Evolutionary conservation across 345 rosid species (phyloP).

Genomic region (Lepidium didymum): DNA sequence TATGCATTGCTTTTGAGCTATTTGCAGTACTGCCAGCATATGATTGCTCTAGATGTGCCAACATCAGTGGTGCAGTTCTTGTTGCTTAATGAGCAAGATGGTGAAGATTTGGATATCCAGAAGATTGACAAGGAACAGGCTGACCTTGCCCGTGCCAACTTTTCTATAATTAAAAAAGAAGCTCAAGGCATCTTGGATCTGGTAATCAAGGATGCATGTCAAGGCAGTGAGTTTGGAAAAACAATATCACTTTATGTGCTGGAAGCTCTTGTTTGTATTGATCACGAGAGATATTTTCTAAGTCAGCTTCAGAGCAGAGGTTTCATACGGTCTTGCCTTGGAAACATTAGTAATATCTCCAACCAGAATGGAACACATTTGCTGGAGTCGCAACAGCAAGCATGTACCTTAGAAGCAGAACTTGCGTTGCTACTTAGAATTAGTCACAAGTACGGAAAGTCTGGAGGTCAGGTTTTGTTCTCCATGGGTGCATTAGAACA

Average conservation of each 20-base stretch:
- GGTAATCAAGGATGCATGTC: conserved; percentile 86
- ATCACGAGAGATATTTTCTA: conserved; percentile 78
- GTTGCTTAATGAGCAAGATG: conserved; percentile 72
- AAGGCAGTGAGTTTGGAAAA: conserved; percentile 91
- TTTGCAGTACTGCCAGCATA: conserved; percentile 91
- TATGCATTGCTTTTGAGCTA: conserved; percentile 90
- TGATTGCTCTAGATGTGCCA: conserved; percentile 81
- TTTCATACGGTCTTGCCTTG: conserved; percentile 66
- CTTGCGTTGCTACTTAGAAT: conserved; percentile 75
- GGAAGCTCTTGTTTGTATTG: conserved; percentile 77
- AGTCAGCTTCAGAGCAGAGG: conserved; percentile 95
- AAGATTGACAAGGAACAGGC: conserved; percentile 88
- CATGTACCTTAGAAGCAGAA: conserved; percentile 83
- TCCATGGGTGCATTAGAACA: conserved; percentile 92
- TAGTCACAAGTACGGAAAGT: conserved; percentile 84
- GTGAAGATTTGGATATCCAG: conserved; percentile 79
- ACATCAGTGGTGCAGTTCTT: conserved; percentile 65
- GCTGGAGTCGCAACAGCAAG: conserved; percentile 70
- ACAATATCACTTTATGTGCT: conserved; percentile 80
- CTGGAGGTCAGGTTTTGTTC: conserved; percentile 87
- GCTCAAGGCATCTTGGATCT: conserved; percentile 82
- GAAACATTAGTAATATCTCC: conserved; percentile 58
- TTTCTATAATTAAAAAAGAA: conserved; percentile 74
- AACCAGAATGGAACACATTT: conserved; percentile 72
- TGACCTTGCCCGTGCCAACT: conserved; percentile 75